Base-by-base conservation (phyloP, 192 early-diverging fungal genomes). In the Backusella westeae region DNA sequence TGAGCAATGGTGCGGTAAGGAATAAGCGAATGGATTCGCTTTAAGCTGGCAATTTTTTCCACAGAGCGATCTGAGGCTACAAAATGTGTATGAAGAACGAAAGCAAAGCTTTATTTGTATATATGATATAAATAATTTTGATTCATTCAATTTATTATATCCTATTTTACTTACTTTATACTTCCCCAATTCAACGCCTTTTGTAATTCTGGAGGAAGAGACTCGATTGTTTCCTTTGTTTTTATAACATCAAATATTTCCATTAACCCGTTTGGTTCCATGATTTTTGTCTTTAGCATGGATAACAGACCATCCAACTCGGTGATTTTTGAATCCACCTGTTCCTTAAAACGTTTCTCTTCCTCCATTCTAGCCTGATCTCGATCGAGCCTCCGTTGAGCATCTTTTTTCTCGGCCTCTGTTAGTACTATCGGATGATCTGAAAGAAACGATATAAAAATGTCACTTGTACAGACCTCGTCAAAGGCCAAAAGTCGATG, bases 101-200 rank as follows among this genome's bases (percentile, higher is more conserved):
- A 88, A 4, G 89, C 89, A 79, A 88, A 88, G 35, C 85, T 86
- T 66, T 15, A 49, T 17, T 7, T 42, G 32, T 32, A 32, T 32
- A 32, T 3, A 32, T 32, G 2, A 38, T 23, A 6, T 34, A 71
- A 49, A n/a, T 49, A 49, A 44, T 1, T 6, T n/a, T 49, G 4
- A 19, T 49, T 49, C 1, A 6, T n/a, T 5, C 38, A 23, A 67
- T 17, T n/a, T 39, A 69, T 72, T 36, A n/a, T 39, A 3, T 44
- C 15, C 3, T 17, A 15, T 10, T 39, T 1, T 39, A 39, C 67
- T 73, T 81, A 85, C 84, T 81, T 86, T 72, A 89, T 90, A 49
- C 84, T 81, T 7, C 87, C 89, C 85, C 85, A 90, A 36, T 88
- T 85, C 75, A 90, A 82, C 3, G 84, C 77, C 3, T 79, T 81